These are phyloP conservation scores for Amphirosellinia nigrospora DNA, from an alignment of 495 filamentous ascomycete species.

Conservation along the genomic window DNA sequence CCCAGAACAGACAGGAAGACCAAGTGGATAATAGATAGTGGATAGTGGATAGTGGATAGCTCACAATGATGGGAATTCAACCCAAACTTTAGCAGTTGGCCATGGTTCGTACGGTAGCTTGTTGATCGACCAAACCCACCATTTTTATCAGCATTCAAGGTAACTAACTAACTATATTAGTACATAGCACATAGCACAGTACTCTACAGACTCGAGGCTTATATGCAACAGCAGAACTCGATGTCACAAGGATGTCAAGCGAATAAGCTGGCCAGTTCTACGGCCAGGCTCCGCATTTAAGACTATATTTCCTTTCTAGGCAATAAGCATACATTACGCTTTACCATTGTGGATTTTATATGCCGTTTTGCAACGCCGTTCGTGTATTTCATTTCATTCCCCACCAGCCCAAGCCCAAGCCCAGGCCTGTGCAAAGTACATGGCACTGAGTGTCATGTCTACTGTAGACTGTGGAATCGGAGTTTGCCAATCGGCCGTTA, in stretches of 20 bases:
- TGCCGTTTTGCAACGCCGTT: not conserved
- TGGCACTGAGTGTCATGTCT: conserved; percentile 1
- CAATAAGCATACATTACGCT: conserved; percentile 9
- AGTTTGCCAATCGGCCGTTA: conserved; percentile 16
- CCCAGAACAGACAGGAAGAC: conserved; percentile 12
- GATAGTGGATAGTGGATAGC: not conserved
- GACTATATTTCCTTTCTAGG: conserved; percentile 5
- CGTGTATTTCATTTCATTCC: not conserved
- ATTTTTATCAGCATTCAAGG: not conserved
- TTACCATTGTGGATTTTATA: conserved; percentile 1
- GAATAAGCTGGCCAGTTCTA: not conserved
- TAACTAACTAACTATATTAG: too few relatives aligned
- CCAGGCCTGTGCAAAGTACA: not conserved
- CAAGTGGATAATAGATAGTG: not conserved
- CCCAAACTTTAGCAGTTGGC: not conserved
- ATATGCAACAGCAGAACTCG: too few relatives aligned
- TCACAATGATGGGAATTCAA: conserved; percentile 12
- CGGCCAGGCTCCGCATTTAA: not conserved
- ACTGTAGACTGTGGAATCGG: conserved; percentile 11
- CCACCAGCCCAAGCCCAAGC: too few relatives aligned
- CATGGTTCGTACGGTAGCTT: conserved; percentile 16
- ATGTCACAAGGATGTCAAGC: not conserved
- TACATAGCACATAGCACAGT: too few relatives aligned
- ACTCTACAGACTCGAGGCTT: too few relatives aligned
- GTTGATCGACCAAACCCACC: not conserved